Evolutionary conservation across 139 green algal species (phyloP).

Genomic region (Chlamydomonas sphaeroides): DNA sequence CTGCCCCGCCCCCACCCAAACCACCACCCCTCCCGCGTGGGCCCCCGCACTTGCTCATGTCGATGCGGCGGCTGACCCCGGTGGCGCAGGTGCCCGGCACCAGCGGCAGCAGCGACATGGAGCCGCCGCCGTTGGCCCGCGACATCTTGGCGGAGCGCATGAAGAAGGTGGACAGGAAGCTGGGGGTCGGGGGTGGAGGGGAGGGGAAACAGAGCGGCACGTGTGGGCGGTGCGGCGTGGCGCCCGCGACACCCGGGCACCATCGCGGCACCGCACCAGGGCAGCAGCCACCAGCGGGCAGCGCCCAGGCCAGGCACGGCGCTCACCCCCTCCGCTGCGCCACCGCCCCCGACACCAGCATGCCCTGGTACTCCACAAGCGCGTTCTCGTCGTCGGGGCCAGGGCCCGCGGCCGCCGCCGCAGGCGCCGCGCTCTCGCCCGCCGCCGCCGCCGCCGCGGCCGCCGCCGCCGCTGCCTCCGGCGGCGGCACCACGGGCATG

Average conservation of each 20-base stretch:
- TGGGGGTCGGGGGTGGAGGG: not conserved
- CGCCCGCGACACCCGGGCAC: no score
- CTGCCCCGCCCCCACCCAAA: no score
- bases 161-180: constrained; percentile 72
- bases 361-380: constrained; percentile 86
- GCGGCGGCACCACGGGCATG: constrained; percentile 20
- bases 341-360: constrained; percentile 82
- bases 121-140: constrained; percentile 71
- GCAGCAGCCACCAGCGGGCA: no score
- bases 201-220: not conserved
- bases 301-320: no score
- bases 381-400: constrained; percentile 50
- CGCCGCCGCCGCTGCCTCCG: not conserved
- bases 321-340: constrained; percentile 60
- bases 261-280: no score
- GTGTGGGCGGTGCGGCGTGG: no score
- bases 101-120: constrained; percentile 77
- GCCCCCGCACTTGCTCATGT: constrained; percentile 59
- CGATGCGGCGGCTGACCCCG: constrained; percentile 55
- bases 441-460: constrained; percentile 8
- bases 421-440: not conserved
- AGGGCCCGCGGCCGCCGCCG: not conserved
- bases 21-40: no score
- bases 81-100: constrained; percentile 76
- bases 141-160: constrained; percentile 85